A percentile compares a stretch with the other conserved stretches of the same genome.
These are phyloP conservation scores for Colletotrichum sp. DNA, from an alignment of 2,329 filamentous ascomycete species.

Conservation along the genomic window DNA sequence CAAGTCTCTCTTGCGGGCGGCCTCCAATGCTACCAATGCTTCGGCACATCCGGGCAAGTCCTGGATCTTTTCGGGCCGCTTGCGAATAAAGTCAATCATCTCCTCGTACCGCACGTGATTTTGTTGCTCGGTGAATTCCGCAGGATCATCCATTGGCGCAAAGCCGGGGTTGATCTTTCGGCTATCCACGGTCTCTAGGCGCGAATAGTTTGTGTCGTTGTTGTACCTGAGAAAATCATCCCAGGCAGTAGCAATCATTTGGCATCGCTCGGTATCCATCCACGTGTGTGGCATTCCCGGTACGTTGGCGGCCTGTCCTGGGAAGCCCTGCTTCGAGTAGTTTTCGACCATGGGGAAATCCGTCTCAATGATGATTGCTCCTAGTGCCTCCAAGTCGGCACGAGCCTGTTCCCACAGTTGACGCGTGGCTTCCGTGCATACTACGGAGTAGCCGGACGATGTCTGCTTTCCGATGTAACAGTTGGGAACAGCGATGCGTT, in stretches of 20 bases:
- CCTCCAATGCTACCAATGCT: constrained; percentile 5
- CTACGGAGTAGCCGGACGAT: background rate
- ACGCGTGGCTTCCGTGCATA: constrained; percentile 18
- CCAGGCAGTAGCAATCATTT: constrained; percentile 51
- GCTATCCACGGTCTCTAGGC: constrained; percentile 44
- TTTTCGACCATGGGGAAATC: constrained; percentile 10
- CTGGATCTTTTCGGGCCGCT: background rate
- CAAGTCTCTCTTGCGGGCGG: constrained; percentile 1
- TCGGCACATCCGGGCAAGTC: background rate
- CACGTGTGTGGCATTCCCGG: constrained; percentile 30
- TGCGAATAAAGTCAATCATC: constrained; percentile 9
- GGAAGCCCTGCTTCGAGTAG: background rate
- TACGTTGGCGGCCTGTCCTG: constrained; percentile 8
- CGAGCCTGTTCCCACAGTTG: constrained; percentile 35
- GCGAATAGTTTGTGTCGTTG: constrained; percentile 39
- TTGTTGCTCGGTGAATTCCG: background rate
- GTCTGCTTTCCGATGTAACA: constrained; percentile 52
- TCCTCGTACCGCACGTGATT: constrained; percentile 16
- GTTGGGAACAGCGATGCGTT: constrained; percentile 52
- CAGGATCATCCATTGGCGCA: constrained; percentile 8
- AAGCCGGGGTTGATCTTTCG: constrained; percentile 29
- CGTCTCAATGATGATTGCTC: constrained; percentile 43
- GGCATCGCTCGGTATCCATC: constrained; percentile 45
- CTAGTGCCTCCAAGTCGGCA: constrained; percentile 40
- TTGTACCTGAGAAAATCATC: constrained; percentile 53